Evolutionary conservation across 2,329 filamentous ascomycete species (phyloP).

Genomic region (Dendrostoma leiphaemia): DNA sequence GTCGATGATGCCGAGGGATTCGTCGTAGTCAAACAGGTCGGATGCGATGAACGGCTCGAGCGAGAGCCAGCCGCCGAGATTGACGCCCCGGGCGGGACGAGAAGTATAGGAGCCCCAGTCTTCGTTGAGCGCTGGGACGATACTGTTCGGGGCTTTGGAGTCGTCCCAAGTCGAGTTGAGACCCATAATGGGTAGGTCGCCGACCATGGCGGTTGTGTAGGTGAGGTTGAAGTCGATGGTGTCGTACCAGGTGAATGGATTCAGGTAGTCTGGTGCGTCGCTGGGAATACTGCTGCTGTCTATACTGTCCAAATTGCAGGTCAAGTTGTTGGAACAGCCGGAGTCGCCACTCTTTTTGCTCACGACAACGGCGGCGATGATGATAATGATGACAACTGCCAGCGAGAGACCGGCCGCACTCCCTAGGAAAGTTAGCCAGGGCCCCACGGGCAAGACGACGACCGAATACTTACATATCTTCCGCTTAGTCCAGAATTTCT

Average conservation of each 20-base stretch:
- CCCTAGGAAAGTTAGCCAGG: slow-evolving; percentile 37
- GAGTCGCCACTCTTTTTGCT: slow-evolving; percentile 56
- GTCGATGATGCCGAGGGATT: slow-evolving; percentile 68
- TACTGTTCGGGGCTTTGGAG: slow-evolving; percentile 70
- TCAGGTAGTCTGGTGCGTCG: slow-evolving; percentile 71
- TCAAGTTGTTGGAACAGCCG: slow-evolving; percentile 26
- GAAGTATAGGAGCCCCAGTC: slow-evolving; percentile 74
- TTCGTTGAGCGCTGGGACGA: slow-evolving; percentile 75
- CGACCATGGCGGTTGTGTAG: slow-evolving; percentile 81
- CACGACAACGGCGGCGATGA: slow-evolving; percentile 64
- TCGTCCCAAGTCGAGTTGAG: slow-evolving; percentile 86
- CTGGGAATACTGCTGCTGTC: slow-evolving; percentile 57
- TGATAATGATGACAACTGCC: slow-evolving; percentile 63
- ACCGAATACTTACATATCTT: slow-evolving; percentile 54
- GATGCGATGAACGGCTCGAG: slow-evolving; percentile 95
- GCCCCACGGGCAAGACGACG: background rate
- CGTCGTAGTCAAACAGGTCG: slow-evolving; percentile 75
- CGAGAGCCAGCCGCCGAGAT: slow-evolving; percentile 90
- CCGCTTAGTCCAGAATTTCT: slow-evolving; percentile 49
- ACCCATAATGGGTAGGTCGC: slow-evolving; percentile 87
- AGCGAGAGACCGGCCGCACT: slow-evolving; percentile 54
- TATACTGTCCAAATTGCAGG: slow-evolving; percentile 50
- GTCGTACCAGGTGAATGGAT: slow-evolving; percentile 90
- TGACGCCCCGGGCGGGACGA: slow-evolving; percentile 83
- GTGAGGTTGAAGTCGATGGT: slow-evolving; percentile 92